Base-by-base conservation (phyloP, 148 eudicot species). In the Heliamphora exappendiculata region DNA sequence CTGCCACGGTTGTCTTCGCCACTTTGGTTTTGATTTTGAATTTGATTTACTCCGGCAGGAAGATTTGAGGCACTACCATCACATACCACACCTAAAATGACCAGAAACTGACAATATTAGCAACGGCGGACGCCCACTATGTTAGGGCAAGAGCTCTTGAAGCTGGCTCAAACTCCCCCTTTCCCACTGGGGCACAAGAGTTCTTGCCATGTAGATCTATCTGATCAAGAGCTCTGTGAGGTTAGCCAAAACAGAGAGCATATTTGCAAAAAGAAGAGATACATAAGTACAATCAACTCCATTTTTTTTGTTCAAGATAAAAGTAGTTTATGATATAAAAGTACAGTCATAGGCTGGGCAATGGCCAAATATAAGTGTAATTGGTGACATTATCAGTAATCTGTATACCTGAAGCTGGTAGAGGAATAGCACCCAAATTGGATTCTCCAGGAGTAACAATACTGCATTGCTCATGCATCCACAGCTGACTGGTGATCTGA, bases 31-130 rank as follows among this genome's bases (percentile, higher is more conserved):
- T 86, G 85, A 68, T 64, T 78, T 81, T 86, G 85, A 68, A 50
- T 78, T 74, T 67, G 78, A 74, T 75, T 81, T 39, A 78, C 79
- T 50, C 80, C 87, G 7, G 78, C 12, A 54, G 55, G 37, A 37
- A 69, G 78, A 82, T 72, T 79, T 72, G 65, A 75, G 72, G 80
- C 81, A 80, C 54, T 79, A 65, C 78, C 88, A 39, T 79, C 76
- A 81, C 55, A 55, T 68, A 84, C 57, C 70, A 79, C 89, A 92
- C 98, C 98, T 95, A 93, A 85, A 88, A 87, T 76, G 50, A 73
- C 83, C 84, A 90, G 54, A 89, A 82, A 78, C 80, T 78, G 55
- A 73, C 75, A 58, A 82, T 36, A 89, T 88, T 87, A 88, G 86
- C 75, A 83, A 82, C 68, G 33, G 77, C 47, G 80, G 58, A n/a